phyloP scores from a whole-genome alignment of 768 basidiomycete species.

The Dentipellis fragilis region DNA sequence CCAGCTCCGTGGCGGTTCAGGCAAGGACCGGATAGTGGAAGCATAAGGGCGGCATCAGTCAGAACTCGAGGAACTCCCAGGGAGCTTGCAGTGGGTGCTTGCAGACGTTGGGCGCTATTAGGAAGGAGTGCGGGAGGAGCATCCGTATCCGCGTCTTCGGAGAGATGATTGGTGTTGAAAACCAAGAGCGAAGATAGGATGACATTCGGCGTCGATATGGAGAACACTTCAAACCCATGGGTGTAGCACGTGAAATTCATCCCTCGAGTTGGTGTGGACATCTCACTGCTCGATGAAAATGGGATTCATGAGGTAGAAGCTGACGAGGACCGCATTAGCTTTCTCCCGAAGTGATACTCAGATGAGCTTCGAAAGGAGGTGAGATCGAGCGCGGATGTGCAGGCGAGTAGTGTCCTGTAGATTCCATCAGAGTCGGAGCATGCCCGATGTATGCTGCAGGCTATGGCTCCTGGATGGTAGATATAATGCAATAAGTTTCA shows the following conservation, averaged over 20 bases:
- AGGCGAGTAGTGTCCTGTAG: too few species aligned
- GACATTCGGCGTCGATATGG: too few species aligned
- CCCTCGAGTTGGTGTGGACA: conserved; percentile 48
- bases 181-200: conserved; percentile 11
- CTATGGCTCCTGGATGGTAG: too few species aligned
- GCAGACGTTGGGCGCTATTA: conserved; percentile 59
- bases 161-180: not conserved
- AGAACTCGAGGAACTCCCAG: conserved; percentile 34
- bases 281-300: conserved; percentile 34
- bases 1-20: not conserved
- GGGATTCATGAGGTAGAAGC: conserved; percentile 50
- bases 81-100: conserved; percentile 16
- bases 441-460: too few species aligned
- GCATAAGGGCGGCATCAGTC: conserved; percentile 43
- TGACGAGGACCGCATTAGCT: conserved; percentile 71
- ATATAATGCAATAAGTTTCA: too few species aligned
- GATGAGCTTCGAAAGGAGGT: too few species aligned
- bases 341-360: conserved; percentile 71
- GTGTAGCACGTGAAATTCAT: conserved; percentile 69
- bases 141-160: conserved; percentile 38
- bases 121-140: conserved; percentile 63
- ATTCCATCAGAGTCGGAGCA: too few species aligned
- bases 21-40: conserved; percentile 22
- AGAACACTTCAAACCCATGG: too few species aligned
- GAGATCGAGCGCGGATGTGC: too few species aligned